Evolutionary conservation across 2,329 filamentous ascomycete genomes (phyloP).

Genomic region (Arthroderma uncinatum): DNA sequence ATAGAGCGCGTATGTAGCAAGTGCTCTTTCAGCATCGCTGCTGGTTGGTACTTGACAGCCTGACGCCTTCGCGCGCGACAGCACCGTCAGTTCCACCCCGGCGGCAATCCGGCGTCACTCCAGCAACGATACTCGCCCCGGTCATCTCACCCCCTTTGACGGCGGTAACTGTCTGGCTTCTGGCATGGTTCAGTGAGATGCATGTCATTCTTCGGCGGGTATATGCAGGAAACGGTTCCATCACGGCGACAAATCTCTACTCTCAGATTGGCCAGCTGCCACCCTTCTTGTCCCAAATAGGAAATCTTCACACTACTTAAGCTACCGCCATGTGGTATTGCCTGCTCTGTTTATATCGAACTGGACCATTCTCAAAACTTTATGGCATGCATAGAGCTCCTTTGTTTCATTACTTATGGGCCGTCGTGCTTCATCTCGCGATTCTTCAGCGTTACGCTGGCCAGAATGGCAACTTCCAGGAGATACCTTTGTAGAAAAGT

Average conservation of each 20-base stretch:
- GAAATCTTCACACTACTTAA: constrained; percentile 1
- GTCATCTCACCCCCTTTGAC: neutral
- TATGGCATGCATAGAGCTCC: neutral
- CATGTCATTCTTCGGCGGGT: constrained; percentile 2
- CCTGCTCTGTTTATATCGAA: neutral
- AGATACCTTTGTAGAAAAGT: neutral
- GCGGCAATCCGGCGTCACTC: constrained; percentile 4
- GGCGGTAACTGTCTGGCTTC: neutral
- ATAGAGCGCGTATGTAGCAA: constrained; percentile 1
- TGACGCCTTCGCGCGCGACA: constrained; percentile 4
- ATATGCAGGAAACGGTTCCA: neutral
- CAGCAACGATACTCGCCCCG: neutral
- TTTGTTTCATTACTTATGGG: constrained; percentile 1
- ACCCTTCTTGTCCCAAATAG: neutral
- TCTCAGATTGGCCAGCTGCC: neutral
- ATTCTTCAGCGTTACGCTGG: neutral
- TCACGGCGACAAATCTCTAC: neutral
- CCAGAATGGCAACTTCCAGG: neutral
- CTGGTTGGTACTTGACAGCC: neutral
- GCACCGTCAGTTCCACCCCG: neutral
- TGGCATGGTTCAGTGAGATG: neutral
- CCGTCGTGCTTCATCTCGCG: neutral
- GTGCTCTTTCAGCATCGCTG: neutral
- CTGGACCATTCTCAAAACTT: neutral
- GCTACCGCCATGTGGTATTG: constrained; percentile 1